Evolutionary conservation across 306 rosid species (phyloP).

Genomic region (Urtica urens): DNA sequence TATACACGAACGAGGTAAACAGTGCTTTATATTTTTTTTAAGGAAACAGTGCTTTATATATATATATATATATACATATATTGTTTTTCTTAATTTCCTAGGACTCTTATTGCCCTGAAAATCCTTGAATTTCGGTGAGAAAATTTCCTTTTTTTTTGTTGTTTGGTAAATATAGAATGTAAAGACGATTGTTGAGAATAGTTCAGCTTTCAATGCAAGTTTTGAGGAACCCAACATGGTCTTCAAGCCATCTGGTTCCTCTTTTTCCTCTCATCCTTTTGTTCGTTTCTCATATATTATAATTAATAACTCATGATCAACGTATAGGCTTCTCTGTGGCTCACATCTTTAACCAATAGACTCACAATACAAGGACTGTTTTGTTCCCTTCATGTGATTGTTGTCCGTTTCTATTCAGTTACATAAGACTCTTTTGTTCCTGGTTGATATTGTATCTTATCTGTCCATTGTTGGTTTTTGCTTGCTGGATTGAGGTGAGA

Average conservation of each 20-base stretch:
- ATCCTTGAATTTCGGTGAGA: constrained; percentile 46
- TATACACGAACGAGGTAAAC: constrained; percentile 12
- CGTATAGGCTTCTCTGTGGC: constrained; percentile 9
- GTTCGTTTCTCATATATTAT: constrained; percentile 13
- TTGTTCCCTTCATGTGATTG: not conserved
- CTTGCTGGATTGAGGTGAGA: too few relatives aligned
- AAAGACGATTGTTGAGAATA: constrained; percentile 31
- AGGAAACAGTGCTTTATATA: not conserved
- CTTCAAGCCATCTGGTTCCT: constrained; percentile 30
- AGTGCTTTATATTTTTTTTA: too few relatives aligned
- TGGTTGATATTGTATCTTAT: too few relatives aligned
- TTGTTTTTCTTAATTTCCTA: constrained; percentile 5
- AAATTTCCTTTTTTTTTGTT: not conserved
- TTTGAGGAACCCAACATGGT: constrained; percentile 27
- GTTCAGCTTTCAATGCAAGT: constrained; percentile 24
- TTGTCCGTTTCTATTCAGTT: not conserved
- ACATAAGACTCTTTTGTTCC: too few relatives aligned
- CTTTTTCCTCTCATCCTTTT: constrained; percentile 14
- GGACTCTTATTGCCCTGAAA: constrained; percentile 24
- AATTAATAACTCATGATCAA: not conserved
- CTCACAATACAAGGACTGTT: constrained; percentile 6
- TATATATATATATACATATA: not conserved
- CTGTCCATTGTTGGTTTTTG: too few relatives aligned
- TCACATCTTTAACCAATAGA: constrained; percentile 5
- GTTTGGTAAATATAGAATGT: constrained; percentile 5